Base-by-base conservation (phyloP, 2,329 filamentous ascomycete genomes). In the Metarhizium robertsii region DNA sequence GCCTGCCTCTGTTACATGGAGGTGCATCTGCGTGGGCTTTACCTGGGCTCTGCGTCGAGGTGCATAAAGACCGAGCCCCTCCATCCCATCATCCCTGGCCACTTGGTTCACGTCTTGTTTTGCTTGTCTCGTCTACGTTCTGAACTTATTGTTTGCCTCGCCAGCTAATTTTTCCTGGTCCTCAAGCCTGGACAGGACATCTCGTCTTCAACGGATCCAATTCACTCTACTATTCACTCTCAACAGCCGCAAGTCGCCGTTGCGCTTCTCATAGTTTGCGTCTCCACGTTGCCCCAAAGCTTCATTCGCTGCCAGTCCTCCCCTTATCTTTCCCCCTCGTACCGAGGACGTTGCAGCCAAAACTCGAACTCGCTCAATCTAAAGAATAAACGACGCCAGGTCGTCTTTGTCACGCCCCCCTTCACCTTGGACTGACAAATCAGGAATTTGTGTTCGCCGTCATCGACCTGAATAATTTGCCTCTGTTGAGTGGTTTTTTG, bases 61-160 rank as follows among this genome's bases (percentile, higher is more conserved):
- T 58, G 56, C 53, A 58, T 58, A 55, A 55, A 58, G 55, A 53
- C 55, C 53, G 48, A 55, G 55, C 51, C 57, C 57, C 57, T 57
- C 51, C 57, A 55, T 55, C 55, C 49, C 54, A 42, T 50, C 55
- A 57, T 55, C 55, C 57, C 55, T 57, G 55, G 45, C 48, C 36
- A 8, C 43, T 4, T 18, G 18, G 16, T 14, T 52, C 55, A 40
- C 42, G 16, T 48, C 36, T 45, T 52, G 42, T 20, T 46, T 25
- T 32, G 36, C 53, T 52, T 3, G 43, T 46, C 36, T 50, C 5
- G 32, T 7, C 32, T 34, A 34, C 32, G 32, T 34, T 34, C 32
- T 7, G 10, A 36, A 36, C 40, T 47, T 11, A 34, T 34, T 11
- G 32, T 11, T 25, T 7, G 32, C 10, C 32, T 34, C 32, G 32